A percentile compares a stretch with the other conserved stretches of the same genome.
phyloP scores from a whole-genome alignment of 1,139 yeast species.

The Blastobotrys persicus region DNA sequence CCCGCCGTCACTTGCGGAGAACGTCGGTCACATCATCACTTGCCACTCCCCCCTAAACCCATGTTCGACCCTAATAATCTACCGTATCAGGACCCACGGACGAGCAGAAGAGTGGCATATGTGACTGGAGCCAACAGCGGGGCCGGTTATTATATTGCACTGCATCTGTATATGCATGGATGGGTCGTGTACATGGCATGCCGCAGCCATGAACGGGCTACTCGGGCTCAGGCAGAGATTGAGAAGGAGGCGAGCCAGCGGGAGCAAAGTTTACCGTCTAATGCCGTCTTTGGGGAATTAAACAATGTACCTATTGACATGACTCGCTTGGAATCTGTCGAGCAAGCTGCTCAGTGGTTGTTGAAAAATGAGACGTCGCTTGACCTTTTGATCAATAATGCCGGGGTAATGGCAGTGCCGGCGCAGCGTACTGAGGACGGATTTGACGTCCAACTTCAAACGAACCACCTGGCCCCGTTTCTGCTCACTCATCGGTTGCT shows the following conservation, averaged over 20 bases:
- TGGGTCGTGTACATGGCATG: slow-evolving; percentile 73
- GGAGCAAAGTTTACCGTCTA: slow-evolving; percentile 23
- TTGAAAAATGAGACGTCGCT: slow-evolving; percentile 49
- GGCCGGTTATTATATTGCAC: slow-evolving; percentile 71
- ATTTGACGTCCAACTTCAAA: slow-evolving; percentile 77
- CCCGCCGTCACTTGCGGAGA: no score
- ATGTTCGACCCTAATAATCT: slow-evolving; percentile 24
- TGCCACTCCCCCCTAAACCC: neutral
- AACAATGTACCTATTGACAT: slow-evolving; percentile 62
- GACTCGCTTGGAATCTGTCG: slow-evolving; percentile 55
- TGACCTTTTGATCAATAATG: slow-evolving; percentile 70
- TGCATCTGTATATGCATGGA: slow-evolving; percentile 78
- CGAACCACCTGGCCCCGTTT: slow-evolving; percentile 76
- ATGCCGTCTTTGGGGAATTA: slow-evolving; percentile 51
- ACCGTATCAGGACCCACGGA: slow-evolving; percentile 26
- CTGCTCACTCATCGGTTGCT: slow-evolving; percentile 62
- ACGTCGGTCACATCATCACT: no score
- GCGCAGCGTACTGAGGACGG: slow-evolving; percentile 62
- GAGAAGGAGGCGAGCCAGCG: slow-evolving; percentile 50
- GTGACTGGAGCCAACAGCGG: slow-evolving; percentile 84
- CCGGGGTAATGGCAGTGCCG: slow-evolving; percentile 81
- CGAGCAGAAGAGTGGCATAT: slow-evolving; percentile 54
- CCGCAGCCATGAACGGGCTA: slow-evolving; percentile 55
- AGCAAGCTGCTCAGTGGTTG: slow-evolving; percentile 53
- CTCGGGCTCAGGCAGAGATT: slow-evolving; percentile 55